These are phyloP conservation scores for Sporothrix pseudoabietina DNA, from an alignment of 2,329 filamentous ascomycete genomes.

Conservation along the genomic window DNA sequence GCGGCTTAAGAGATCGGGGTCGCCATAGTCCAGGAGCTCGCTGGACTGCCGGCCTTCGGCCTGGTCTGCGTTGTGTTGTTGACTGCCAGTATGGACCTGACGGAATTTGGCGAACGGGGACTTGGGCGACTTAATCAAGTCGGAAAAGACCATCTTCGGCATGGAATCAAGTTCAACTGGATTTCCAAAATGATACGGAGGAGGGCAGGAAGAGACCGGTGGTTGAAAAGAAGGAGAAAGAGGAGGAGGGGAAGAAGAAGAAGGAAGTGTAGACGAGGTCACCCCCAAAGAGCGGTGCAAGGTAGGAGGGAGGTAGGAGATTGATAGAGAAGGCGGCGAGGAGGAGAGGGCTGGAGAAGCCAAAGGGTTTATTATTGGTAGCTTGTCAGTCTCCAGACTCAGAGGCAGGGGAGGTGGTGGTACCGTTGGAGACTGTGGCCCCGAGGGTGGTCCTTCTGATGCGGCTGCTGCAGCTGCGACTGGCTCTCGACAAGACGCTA, in stretches of 20 bases:
- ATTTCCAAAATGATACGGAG: not conserved
- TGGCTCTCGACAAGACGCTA: slow-evolving; percentile 28
- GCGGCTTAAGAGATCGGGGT: slow-evolving; percentile 62
- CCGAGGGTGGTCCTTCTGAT: slow-evolving; percentile 23
- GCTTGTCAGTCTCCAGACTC: not conserved
- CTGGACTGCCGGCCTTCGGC: not conserved
- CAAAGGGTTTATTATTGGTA: slow-evolving; percentile 23
- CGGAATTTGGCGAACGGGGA: slow-evolving; percentile 57
- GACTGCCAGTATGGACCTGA: slow-evolving; percentile 42
- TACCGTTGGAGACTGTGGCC: not conserved
- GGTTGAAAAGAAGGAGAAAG: not conserved
- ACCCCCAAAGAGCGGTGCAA: slow-evolving; percentile 5
- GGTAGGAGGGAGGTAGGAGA: not conserved
- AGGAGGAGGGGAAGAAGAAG: slow-evolving; percentile 7
- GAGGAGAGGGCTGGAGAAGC: slow-evolving; percentile 17
- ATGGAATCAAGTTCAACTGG: slow-evolving; percentile 8
- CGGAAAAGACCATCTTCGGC: slow-evolving; percentile 59
- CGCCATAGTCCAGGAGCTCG: slow-evolving; percentile 48
- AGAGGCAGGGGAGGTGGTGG: slow-evolving; percentile 8
- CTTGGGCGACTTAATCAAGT: slow-evolving; percentile 60
- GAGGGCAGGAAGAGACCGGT: not conserved
- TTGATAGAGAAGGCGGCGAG: not conserved
- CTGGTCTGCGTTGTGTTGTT: slow-evolving; percentile 34
- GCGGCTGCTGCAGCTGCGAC: slow-evolving; percentile 27
- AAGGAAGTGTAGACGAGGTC: not conserved